Conservation (phyloP, 2,329 filamentous ascomycete species). For the Sporothrix mexicana region DNA sequence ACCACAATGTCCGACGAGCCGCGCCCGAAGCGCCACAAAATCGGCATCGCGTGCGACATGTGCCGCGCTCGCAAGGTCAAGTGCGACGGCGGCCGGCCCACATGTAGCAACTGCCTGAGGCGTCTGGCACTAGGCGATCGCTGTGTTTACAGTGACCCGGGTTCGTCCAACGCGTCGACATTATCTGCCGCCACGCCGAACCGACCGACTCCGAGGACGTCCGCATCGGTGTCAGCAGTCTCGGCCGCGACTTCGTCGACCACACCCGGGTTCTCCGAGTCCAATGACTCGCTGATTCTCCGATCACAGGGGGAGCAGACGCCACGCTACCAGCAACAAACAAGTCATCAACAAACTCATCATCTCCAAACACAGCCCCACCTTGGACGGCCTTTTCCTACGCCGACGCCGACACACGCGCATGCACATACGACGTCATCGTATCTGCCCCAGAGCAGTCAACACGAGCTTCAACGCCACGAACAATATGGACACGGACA, state of each 20-base stretch:
- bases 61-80: slow-evolving; percentile 13
- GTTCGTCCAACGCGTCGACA: neutral
- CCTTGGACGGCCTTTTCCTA: neutral
- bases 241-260: neutral
- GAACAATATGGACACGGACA: neutral
- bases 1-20: slow-evolving; percentile 4
- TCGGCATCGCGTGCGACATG: slow-evolving; percentile 11
- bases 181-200: neutral
- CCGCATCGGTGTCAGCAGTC: neutral
- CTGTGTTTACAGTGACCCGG: neutral
- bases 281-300: neutral
- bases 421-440: slow-evolving; percentile 1
- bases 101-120: neutral
- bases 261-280: neutral
- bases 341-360: neutral
- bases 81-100: slow-evolving; percentile 2
- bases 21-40: slow-evolving; percentile 2
- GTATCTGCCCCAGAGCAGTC: neutral
- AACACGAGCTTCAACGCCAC: neutral
- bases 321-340: neutral
- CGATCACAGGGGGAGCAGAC: neutral
- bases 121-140: neutral
- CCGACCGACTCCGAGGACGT: neutral
- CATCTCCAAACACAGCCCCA: neutral
- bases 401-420: neutral